Conservation (phyloP, 2,329 filamentous ascomycete species). For the Calonectria fujianensis region DNA sequence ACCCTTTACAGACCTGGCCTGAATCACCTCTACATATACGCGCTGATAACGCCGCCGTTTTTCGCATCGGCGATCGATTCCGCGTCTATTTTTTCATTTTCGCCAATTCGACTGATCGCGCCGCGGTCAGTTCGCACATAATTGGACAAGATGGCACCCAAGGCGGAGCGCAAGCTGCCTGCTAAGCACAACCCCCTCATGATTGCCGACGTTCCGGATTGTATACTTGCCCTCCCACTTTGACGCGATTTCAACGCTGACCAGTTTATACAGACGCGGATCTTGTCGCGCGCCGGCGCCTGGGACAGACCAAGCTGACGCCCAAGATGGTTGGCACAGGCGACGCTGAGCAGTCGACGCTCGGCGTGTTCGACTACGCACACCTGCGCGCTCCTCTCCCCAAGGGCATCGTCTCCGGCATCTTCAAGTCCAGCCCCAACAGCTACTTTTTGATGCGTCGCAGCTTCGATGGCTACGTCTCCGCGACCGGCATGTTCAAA, state of each 20-base stretch:
- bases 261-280: slow-evolving; percentile 75
- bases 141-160: slow-evolving; percentile 61
- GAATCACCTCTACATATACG: slow-evolving; percentile 42
- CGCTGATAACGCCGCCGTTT: slow-evolving; percentile 32
- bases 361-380: slow-evolving; percentile 95
- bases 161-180: slow-evolving; percentile 71
- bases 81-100: slow-evolving; percentile 44
- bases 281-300: slow-evolving; percentile 87
- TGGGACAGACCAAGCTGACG: slow-evolving; percentile 93
- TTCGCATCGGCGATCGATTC: slow-evolving; percentile 41
- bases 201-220: slow-evolving; percentile 76
- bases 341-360: slow-evolving; percentile 82
- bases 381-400: slow-evolving; percentile 95
- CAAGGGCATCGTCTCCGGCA: slow-evolving; percentile 92
- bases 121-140: slow-evolving; percentile 48
- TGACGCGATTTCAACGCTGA: slow-evolving; percentile 52
- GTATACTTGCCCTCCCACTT: slow-evolving; percentile 65
- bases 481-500: slow-evolving; percentile 94
- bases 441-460: slow-evolving; percentile 98
- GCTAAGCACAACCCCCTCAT: slow-evolving; percentile 79
- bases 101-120: slow-evolving; percentile 46
- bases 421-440: slow-evolving; percentile 91
- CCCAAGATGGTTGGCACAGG: slow-evolving; percentile 86
- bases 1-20: slow-evolving; percentile 35
- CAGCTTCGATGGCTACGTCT: slow-evolving; percentile 89